Evolutionary conservation across 805 yeast species (phyloP), one percentile per base, ranked within the genome.

Genomic region (Millerago galiae): DNA sequence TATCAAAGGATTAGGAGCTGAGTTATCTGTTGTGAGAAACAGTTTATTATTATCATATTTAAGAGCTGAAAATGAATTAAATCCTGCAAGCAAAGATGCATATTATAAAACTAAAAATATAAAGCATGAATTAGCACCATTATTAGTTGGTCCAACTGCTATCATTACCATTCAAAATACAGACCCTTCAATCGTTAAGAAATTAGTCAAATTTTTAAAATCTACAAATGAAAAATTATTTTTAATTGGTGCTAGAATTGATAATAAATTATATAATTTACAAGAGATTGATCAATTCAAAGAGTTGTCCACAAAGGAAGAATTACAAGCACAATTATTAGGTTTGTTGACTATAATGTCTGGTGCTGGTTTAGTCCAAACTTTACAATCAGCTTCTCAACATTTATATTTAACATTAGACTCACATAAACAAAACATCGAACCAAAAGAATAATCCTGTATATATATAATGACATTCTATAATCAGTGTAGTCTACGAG

Each of bases 91-190:
- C 45, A 60, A 61, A 38, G 76, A 70, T 33, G 81, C 83, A 15
- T 58, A 71, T 41, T 46, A 58, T 28, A 67, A 61, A 38, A 62
- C 65, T 49, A 70, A 65, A 42, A 62, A 65, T 29, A 65, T 65
- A 8, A 58, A 61, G 21, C 95, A 87, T 61, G 95, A 95, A 13
- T 64, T 91, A 51, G 60, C 74, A 21, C 78, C 81, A 9, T 68
- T 89, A 41, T 72, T 93, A 45, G 67, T 67, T 46, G 98, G 98
- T 8, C 96, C 98, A 18, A 82, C 95, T 3, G 95, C 95, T 1
- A 71, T 85, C 9, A 77, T 91, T 43, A 61, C 83, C 16, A 73
- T 88, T 46, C 76, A 76, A 35, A 77, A 73, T 46, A 68, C 83
- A 29, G 82, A 88, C 49, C 96, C 97, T n/a, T 53, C 65, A 13